These are phyloP conservation scores for Rhynchosporium graminicola DNA, from an alignment of 2,329 filamentous ascomycete genomes.

Conservation along the genomic window DNA sequence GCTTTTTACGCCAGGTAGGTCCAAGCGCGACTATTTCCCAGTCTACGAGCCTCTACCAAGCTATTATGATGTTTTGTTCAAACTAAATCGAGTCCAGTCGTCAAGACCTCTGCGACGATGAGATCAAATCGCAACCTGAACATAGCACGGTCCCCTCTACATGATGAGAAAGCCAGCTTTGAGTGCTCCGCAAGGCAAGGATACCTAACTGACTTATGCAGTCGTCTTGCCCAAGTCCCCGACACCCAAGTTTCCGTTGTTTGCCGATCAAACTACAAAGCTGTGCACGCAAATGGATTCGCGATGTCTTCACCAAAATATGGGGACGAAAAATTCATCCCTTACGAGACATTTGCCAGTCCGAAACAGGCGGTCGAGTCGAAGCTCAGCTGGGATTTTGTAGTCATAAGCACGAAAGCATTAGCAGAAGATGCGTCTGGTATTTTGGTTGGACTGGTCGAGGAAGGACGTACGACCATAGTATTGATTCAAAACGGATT, in stretches of 20 bases:
- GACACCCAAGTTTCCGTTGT: slow-evolving; percentile 64
- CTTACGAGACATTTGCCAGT: slow-evolving; percentile 63
- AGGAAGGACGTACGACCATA: slow-evolving; percentile 32
- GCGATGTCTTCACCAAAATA: slow-evolving; percentile 65
- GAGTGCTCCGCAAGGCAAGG: not conserved
- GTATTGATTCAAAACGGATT: slow-evolving; percentile 40
- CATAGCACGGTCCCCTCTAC: not conserved
- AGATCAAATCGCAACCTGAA: not conserved
- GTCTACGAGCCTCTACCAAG: not conserved
- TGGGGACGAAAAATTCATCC: slow-evolving; percentile 64
- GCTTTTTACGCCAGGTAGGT: slow-evolving; percentile 64
- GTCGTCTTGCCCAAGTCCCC: slow-evolving; percentile 60
- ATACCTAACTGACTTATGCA: not conserved
- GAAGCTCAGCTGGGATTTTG: slow-evolving; percentile 45
- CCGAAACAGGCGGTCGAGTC: slow-evolving; percentile 46
- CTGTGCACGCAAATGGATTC: slow-evolving; percentile 63
- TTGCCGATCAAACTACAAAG: slow-evolving; percentile 71
- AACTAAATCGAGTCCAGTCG: too few relatives aligned
- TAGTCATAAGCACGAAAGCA: slow-evolving; percentile 40
- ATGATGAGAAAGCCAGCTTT: not conserved
- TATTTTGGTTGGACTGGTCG: slow-evolving; percentile 35
- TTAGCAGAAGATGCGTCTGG: slow-evolving; percentile 39
- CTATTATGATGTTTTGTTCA: too few relatives aligned
- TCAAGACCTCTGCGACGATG: too few relatives aligned
- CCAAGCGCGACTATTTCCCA: not conserved